Conservation (phyloP, 495 filamentous ascomycete genomes). For the Neurospora cerealis region DNA sequence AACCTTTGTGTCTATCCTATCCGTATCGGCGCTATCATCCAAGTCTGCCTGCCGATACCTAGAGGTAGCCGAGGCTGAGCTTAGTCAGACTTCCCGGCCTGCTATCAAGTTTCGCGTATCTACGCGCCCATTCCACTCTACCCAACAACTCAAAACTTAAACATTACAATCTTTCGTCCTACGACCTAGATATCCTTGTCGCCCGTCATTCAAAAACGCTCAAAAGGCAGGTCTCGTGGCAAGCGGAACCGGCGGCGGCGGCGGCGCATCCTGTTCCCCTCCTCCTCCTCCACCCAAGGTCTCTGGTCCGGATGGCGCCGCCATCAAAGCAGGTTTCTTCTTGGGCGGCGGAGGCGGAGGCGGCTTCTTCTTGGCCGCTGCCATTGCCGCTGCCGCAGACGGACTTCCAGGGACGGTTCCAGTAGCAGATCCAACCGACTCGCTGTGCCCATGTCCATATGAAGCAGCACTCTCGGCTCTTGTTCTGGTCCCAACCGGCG, state of each 20-base stretch:
- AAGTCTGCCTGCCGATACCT: too few species aligned
- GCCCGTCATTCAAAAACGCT: neutral
- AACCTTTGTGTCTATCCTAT: too few species aligned
- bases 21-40: too few species aligned
- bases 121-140: neutral
- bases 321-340: conserved; percentile 14
- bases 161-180: neutral
- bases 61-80: too few species aligned
- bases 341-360: conserved; percentile 60
- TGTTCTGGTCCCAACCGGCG: neutral
- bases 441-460: neutral
- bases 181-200: neutral
- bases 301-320: too few species aligned
- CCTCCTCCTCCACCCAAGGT: too few species aligned
- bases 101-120: neutral
- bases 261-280: conserved; percentile 1
- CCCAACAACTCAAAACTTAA: neutral
- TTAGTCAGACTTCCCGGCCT: neutral
- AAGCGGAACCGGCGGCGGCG: conserved; percentile 43
- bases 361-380: conserved; percentile 47
- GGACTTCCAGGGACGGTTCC: neutral
- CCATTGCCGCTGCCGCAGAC: conserved; percentile 16
- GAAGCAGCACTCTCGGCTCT: neutral
- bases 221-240: conserved; percentile 32
- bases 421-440: neutral